phyloP scores from a whole-genome alignment of 257 asterid species.

The Paulownia fortunei region DNA sequence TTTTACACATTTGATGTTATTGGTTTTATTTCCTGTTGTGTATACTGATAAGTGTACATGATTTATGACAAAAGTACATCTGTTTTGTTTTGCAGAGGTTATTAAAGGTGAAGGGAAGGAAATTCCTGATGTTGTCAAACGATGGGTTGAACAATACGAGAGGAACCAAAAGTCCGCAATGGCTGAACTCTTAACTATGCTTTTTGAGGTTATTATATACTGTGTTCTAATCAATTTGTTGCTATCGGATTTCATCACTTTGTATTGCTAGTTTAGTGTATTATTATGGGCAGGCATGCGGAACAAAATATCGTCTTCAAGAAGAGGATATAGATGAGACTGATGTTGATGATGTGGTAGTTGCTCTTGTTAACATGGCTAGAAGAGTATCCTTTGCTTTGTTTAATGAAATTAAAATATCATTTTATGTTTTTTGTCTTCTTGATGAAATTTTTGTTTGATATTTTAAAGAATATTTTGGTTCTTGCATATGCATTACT shows the following conservation, averaged over 20 bases:
- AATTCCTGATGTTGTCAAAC: slow-evolving; percentile 78
- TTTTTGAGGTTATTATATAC: slow-evolving; percentile 73
- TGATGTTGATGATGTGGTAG: slow-evolving; percentile 92
- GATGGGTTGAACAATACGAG: slow-evolving; percentile 90
- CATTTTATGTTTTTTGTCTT: not conserved
- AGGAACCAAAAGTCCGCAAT: slow-evolving; percentile 68
- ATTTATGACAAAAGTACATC: slow-evolving; percentile 7
- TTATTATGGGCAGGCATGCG: slow-evolving; percentile 75
- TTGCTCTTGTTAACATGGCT: slow-evolving; percentile 88
- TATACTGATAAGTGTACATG: slow-evolving; percentile 11
- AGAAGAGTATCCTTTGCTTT: slow-evolving; percentile 68
- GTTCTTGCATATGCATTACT: slow-evolving; percentile 2
- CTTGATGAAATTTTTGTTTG: not conserved
- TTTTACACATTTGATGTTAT: not conserved
- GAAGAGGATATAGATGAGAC: slow-evolving; percentile 79
- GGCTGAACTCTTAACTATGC: slow-evolving; percentile 76
- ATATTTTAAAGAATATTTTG: not conserved
- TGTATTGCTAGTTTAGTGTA: slow-evolving; percentile 12
- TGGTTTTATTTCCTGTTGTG: slow-evolving; percentile 19
- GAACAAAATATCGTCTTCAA: slow-evolving; percentile 73
- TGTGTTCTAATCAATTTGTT: slow-evolving; percentile 22
- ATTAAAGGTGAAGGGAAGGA: slow-evolving; percentile 81
- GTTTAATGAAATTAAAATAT: not conserved
- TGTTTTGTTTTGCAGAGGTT: slow-evolving; percentile 57
- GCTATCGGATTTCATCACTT: slow-evolving; percentile 22